phyloP scores from a whole-genome alignment of 805 yeast genomes.

The Saccharomycopsis fermentans region DNA sequence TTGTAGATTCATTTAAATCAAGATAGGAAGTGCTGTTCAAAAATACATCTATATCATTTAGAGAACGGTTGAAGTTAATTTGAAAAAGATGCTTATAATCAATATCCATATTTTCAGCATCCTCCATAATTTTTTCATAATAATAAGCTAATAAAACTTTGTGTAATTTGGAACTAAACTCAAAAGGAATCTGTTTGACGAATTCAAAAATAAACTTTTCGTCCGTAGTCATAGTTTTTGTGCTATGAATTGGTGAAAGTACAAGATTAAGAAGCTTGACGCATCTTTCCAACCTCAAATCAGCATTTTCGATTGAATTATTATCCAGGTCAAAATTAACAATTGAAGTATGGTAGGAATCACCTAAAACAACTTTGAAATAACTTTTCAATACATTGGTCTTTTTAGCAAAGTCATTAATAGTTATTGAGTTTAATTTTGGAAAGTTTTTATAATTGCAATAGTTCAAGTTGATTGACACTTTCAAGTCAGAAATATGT shows the following conservation, averaged over 20 bases:
- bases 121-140: neutral
- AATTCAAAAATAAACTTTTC: constrained; percentile 50
- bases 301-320: neutral
- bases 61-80: neutral
- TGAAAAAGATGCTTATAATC: constrained; percentile 1
- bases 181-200: constrained; percentile 51
- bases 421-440: constrained; percentile 36
- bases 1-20: neutral
- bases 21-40: neutral
- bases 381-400: constrained; percentile 60
- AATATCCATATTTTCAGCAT: neutral
- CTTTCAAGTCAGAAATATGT: neutral
- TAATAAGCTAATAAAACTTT: constrained; percentile 44
- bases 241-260: neutral
- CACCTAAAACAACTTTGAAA: constrained; percentile 34
- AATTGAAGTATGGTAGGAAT: neutral
- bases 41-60: neutral
- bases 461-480: constrained; percentile 30
- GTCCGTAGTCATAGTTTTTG: constrained; percentile 22
- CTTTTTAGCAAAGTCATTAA: constrained; percentile 58
- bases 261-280: constrained; percentile 4
- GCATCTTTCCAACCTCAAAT: neutral
- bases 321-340: constrained; percentile 1
- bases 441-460: constrained; percentile 56
- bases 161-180: constrained; percentile 67